Evolutionary conservation across 352 stramenopile species (phyloP), one percentile per base, ranked within the genome.

Genomic region (Halophytophthora polymorphica): DNA sequence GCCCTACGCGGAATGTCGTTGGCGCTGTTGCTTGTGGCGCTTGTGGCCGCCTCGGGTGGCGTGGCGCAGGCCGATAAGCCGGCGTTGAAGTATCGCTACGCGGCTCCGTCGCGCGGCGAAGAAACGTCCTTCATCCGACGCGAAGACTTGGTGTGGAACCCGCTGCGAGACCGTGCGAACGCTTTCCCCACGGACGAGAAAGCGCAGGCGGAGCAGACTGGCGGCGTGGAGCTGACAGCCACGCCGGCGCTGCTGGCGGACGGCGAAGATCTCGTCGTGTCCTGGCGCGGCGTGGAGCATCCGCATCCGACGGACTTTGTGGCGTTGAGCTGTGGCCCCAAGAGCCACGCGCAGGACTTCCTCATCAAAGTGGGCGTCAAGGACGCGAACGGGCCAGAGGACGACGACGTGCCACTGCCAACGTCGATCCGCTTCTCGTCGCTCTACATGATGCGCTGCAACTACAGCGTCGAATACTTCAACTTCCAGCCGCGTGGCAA

Each of bases 391-490:
- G 48, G 56, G 13, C 55, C 48, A 1, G 49, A 42, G 7, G 55
- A 60, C 5, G 59, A 78, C 22, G 47, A 60, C 13, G 33, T 51
- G 1, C 40, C 61, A 11, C 23, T 57, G 29, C 40, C 52, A 6
- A 67, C 66, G 35, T 78, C 72, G 5, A 69, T 87, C 31, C 77
- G 77, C 23, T 88, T 90, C 53, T 66, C 70, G 31, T 69, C 65
- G 44, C 65, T 90, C n/a, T 78, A 74, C 43, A 88, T 90, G 80
- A 82, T 90, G 69, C 74, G 77, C 21, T 88, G 80, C 67, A 77
- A 80, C 44, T 90, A 88, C 53, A 67, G 53, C 6, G 71, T 82
- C 35, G 51, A 71, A 44, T 90, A 88, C 50, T 77, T 81, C 41
- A 76, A 84, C 50, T 87, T 77, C 45, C 56, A 73, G 47, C 39